These are phyloP conservation scores for Naganishia antarctica DNA, from an alignment of 768 basidiomycete species.

Conservation along the genomic window DNA sequence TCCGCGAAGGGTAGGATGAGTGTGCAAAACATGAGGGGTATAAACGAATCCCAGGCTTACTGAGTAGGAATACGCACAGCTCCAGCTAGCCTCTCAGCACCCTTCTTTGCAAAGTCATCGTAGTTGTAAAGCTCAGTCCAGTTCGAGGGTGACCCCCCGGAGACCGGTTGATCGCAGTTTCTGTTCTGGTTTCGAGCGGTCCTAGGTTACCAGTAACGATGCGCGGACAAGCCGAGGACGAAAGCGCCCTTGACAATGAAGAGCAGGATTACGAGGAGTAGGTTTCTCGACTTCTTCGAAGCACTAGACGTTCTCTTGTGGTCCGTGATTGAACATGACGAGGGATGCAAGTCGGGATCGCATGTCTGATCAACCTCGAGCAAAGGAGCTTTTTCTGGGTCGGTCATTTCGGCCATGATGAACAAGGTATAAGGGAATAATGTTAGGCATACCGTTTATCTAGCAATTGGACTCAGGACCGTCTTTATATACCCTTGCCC, in stretches of 20 bases:
- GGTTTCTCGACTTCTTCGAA: too few relatives aligned
- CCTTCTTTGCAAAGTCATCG: constrained; percentile 1
- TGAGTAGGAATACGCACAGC: constrained; percentile 25
- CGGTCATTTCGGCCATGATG: neutral
- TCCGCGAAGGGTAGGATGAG: neutral
- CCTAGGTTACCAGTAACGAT: neutral
- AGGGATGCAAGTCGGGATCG: too few relatives aligned
- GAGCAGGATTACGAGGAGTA: too few relatives aligned
- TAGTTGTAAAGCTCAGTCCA: constrained; percentile 19
- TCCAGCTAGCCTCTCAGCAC: constrained; percentile 22
- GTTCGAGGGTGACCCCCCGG: neutral
- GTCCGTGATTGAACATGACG: neutral
- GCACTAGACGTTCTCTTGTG: too few relatives aligned
- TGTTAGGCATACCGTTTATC: too few relatives aligned
- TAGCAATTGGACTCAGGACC: too few relatives aligned
- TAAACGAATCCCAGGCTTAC: neutral
- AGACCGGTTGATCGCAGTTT: constrained; percentile 3
- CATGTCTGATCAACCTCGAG: neutral
- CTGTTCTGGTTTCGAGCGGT: neutral
- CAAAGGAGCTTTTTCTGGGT: constrained; percentile 5
- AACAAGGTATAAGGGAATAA: neutral
- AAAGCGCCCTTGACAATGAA: neutral
- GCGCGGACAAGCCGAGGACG: neutral
- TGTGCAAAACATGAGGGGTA: neutral
- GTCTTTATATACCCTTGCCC: too few relatives aligned